phyloP scores from a whole-genome alignment of 768 basidiomycete species.

The Cyclocybe cylindracea region DNA sequence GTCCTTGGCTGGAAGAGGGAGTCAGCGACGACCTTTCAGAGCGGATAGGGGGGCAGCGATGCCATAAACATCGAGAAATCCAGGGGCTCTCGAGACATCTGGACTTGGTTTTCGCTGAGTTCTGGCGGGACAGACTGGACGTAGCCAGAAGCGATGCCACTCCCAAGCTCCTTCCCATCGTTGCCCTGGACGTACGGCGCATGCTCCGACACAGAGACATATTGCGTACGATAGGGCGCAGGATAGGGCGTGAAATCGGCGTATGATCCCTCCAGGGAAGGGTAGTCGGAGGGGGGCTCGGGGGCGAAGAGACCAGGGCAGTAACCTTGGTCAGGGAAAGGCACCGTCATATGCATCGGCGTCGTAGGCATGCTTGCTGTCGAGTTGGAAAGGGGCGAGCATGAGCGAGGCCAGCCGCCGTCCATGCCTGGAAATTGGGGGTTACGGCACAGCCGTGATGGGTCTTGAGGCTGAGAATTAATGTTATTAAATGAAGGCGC shows the following conservation, averaged over 20 bases:
- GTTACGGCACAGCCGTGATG: slow-evolving; percentile 33
- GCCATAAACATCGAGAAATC: slow-evolving; percentile 38
- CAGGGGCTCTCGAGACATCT: slow-evolving; percentile 27
- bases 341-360: slow-evolving; percentile 32
- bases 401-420: slow-evolving; percentile 41
- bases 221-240: slow-evolving; percentile 17
- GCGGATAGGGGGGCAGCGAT: slow-evolving; percentile 29
- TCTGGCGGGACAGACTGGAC: slow-evolving; percentile 20
- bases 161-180: too few relatives aligned
- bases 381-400: slow-evolving; percentile 41
- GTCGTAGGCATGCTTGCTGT: slow-evolving; percentile 41
- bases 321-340: slow-evolving; percentile 25
- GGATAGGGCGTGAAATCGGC: slow-evolving; percentile 20
- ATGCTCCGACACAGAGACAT: slow-evolving; percentile 15
- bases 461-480: not conserved
- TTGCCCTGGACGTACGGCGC: too few relatives aligned
- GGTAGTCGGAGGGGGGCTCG: slow-evolving; percentile 26
- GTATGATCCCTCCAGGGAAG: slow-evolving; percentile 23
- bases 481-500: slow-evolving; percentile 9
- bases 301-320: slow-evolving; percentile 18
- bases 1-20: not conserved
- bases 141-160: slow-evolving; percentile 15
- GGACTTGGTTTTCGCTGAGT: slow-evolving; percentile 12
- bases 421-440: slow-evolving; percentile 32
- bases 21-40: slow-evolving; percentile 13